Percentiles rank a stretch among this genome's conserved stretches.
These are phyloP conservation scores for Carex littledalei DNA, from an alignment of 176 grass and related monocot species.

Conservation along the genomic window DNA sequence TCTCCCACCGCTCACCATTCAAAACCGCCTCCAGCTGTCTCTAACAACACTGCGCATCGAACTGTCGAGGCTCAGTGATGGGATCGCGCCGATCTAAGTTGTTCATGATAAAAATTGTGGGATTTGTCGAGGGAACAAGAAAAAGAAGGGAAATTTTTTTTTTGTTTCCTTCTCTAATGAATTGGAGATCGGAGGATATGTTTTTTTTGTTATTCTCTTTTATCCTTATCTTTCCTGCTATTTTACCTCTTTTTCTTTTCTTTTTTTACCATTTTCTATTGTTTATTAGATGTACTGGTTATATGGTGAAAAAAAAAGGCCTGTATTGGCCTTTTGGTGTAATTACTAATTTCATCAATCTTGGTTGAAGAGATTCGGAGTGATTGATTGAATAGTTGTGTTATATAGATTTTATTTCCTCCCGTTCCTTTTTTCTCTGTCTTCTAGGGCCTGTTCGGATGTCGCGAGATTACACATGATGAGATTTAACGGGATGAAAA, in stretches of 20 bases:
- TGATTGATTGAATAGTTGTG: not conserved
- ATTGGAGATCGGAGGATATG: not conserved
- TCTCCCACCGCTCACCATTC: conserved; percentile 7
- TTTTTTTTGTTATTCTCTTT: conserved; percentile 16
- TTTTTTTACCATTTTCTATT: not conserved
- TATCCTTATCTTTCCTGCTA: not conserved
- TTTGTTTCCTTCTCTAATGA: not conserved
- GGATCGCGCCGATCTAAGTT: not conserved
- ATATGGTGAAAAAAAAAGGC: not conserved
- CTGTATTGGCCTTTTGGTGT: not conserved
- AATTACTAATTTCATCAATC: conserved; percentile 1
- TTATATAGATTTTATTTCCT: not conserved
- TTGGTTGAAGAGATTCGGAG: conserved; percentile 1
- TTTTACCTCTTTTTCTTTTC: not conserved
- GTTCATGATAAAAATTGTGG: not conserved
- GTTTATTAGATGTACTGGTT: not conserved
- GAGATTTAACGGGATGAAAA: no score
- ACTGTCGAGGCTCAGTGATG: conserved; percentile 61
- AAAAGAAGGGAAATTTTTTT: conserved; percentile 10
- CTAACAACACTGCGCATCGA: conserved; percentile 20
- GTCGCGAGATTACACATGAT: no score
- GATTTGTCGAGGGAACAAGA: not conserved
- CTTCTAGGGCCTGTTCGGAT: no score
- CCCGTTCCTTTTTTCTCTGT: not conserved
- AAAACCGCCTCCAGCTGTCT: conserved; percentile 10